Evolutionary conservation across 768 basidiomycete species (phyloP).

Genomic region (Amanita jacksonii): DNA sequence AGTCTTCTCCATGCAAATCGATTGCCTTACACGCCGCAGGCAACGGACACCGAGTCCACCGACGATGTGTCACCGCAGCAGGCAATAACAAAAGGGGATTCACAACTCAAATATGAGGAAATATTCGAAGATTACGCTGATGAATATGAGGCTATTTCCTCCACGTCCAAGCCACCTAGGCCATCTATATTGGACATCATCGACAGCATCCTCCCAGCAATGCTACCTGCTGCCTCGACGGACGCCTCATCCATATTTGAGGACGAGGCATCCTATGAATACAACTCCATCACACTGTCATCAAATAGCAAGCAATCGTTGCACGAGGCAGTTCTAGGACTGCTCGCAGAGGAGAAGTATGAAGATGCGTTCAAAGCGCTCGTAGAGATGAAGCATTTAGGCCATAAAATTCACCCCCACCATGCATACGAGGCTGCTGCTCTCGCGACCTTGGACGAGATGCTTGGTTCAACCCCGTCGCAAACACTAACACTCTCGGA

Average conservation of each 20-base stretch:
- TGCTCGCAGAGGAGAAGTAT: constrained; percentile 16
- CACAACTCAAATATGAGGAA: not conserved
- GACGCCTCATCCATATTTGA: constrained; percentile 25
- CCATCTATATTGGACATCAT: constrained; percentile 20
- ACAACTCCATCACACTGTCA: constrained; percentile 10
- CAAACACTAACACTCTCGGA: not conserved
- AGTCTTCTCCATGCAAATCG: not conserved
- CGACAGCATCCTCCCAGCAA: constrained; percentile 19
- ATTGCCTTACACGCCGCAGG: not conserved
- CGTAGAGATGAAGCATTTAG: constrained; percentile 22
- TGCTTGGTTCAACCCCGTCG: not conserved
- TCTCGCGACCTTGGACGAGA: constrained; percentile 12
- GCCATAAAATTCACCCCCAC: constrained; percentile 20
- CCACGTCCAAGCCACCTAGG: constrained; percentile 8
- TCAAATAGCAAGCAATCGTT: constrained; percentile 10
- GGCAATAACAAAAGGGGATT: not conserved
- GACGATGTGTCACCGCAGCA: not conserved
- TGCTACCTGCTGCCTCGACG: constrained; percentile 18
- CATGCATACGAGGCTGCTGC: constrained; percentile 21
- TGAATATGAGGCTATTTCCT: constrained; percentile 18
- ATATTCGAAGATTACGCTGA: constrained; percentile 24
- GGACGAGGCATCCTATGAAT: constrained; percentile 19
- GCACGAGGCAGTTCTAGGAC: constrained; percentile 13
- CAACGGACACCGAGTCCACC: not conserved
- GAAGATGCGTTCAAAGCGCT: constrained; percentile 23